Evolutionary conservation across 2,329 filamentous ascomycete species (phyloP), one percentile per base, ranked within the genome.

Genomic region (Penicillium palitans): DNA sequence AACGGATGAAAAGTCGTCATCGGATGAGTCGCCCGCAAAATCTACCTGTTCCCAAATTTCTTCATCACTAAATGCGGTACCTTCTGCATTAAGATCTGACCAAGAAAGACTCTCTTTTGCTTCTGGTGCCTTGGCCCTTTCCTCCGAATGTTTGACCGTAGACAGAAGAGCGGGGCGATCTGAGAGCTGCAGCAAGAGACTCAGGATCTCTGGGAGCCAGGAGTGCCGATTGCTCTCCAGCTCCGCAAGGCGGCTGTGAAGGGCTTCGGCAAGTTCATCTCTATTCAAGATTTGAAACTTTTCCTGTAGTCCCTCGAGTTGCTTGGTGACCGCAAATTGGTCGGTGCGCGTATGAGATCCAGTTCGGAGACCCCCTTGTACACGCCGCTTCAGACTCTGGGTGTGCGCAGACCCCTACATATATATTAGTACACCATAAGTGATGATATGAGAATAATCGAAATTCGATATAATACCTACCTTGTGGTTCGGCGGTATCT

Each of bases 241-340:
- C 59, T 87, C 83, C 40, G 82, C 76, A 15, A 91, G 73, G 37
- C 89, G 82, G 44, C 72, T 69, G 40, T 80, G 77, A 37, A 92
- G 77, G 6, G 86, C 87, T 70, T 93, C 87, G 13, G 91, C 91
- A 27, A 97, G 78, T 40, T 85, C 86, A 67, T 97, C 93, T 61
- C 90, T 86, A 69, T 90, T 88, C 48, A 91, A 82, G 54, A 98
- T 83, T 33, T 87, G 84, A 67, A 97, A 95, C 66, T 93, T 92
- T 77, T 98, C 95, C 65, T 93, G 88, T 3, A 97, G 80, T 1
- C 90, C 90, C 49, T 85, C 80, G 2, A 93, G 79, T 37, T 81
- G 82, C 39, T 82, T 82, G 40, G 83, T 78, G 21, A 93, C 84
- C 45, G 90, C 86, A 69, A 93, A 93, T 64, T 90, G 89, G 68